Base-by-base conservation (phyloP, 23 red algal genomes). In the Gracilaria gracilis region DNA sequence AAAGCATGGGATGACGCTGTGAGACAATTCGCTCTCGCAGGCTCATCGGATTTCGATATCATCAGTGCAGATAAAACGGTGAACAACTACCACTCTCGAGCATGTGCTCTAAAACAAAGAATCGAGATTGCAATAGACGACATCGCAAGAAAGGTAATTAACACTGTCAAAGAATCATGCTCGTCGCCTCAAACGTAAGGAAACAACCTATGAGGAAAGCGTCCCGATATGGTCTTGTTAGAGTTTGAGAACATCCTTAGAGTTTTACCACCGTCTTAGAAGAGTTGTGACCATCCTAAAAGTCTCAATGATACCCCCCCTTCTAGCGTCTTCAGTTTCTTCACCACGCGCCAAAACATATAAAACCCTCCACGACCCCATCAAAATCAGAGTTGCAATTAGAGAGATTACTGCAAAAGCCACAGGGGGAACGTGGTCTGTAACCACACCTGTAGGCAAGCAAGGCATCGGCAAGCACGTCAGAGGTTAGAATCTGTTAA, bases 261-360 rank as follows among this genome's bases (percentile, higher is more conserved):
- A 62, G 64, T 17, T 47, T 91, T 80, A 96, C 94, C 94, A 96
- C 48, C 94, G 54, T 29, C 94, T 48, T 19, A 96, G 57, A 71
- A 96, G 78, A 24, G 94, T 96, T 32, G 76, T 62, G 38, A 96
- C 83, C 94, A 96, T 96, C 7, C n/a, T 70, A 31, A 96, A 92
- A 1, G 87, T 88, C 1, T 96, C 94, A 16, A 91, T 13, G 24
- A 92, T 15, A 3, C 88, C 81, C 32, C 75, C 94, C 62, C 88
- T 55, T 80, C 78, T 78, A 36, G 23, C 48, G 40, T 82, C 79
- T 36, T 83, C 59, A 58, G 86, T 86, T 81, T 94, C 92, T 35
- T 82, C 92, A 6, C 94, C 94, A 21, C 84, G 74, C 8, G 87
- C 83, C 25, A 66, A 38, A 61, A 92, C 77, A 67, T 95, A 98